Percentiles rank a stretch among this genome's conserved stretches.
Conservation (phyloP, 23 red algal species). For the Gracilaria caudata region DNA sequence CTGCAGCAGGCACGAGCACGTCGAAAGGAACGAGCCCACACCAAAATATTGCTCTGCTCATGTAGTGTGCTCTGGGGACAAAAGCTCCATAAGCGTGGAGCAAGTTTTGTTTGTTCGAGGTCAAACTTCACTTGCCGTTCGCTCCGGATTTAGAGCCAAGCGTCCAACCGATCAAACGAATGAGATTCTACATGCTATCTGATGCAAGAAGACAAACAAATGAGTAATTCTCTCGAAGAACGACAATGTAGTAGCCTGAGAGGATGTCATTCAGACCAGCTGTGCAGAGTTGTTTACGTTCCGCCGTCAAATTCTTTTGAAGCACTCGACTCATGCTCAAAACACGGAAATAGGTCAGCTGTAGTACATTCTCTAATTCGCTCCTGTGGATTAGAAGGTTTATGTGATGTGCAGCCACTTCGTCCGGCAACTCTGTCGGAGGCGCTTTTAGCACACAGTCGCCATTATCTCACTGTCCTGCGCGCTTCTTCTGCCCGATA, state of each 20-base stretch:
- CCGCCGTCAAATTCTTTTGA: constrained; percentile 1
- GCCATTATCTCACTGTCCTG: constrained; percentile 29
- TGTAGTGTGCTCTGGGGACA: too few relatives aligned
- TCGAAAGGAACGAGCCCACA: too few relatives aligned
- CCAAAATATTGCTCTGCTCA: too few relatives aligned
- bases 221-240: background rate
- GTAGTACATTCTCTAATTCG: constrained; percentile 29
- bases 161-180: too few relatives aligned
- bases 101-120: too few relatives aligned
- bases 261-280: background rate
- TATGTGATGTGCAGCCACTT: constrained; percentile 9
- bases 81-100: too few relatives aligned
- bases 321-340: background rate
- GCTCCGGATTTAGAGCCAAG: too few relatives aligned
- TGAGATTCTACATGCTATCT: too few relatives aligned
- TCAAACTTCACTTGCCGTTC: too few relatives aligned
- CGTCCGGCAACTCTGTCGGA: constrained; percentile 18
- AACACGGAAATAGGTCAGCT: constrained; percentile 7
- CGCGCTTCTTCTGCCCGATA: background rate
- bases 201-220: background rate
- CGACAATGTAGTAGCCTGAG: background rate
- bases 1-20: too few relatives aligned
- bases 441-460: constrained; percentile 17
- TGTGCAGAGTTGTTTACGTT: constrained; percentile 2
- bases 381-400: background rate